Conservation (phyloP, 345 rosid genomes). For the Populus euphratica region DNA sequence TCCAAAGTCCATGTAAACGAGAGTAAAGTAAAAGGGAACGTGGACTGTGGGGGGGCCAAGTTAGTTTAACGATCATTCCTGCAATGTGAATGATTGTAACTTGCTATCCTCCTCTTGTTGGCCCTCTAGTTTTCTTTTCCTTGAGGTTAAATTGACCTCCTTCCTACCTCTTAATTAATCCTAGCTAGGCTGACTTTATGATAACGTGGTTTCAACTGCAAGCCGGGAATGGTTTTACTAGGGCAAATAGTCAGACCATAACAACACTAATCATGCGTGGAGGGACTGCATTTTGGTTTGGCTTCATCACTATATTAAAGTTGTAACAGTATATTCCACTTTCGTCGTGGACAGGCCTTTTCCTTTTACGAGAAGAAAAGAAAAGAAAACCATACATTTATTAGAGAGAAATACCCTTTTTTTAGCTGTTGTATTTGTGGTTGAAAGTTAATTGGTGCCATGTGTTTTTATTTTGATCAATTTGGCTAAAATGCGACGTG, state of each 20-base stretch:
- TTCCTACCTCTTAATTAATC: not conserved
- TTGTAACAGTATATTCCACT: not conserved
- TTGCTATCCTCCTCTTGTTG: not conserved
- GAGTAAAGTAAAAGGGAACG: conserved; percentile 21
- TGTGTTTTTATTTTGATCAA: not conserved
- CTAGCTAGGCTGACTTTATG: not conserved
- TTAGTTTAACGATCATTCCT: conserved; percentile 12
- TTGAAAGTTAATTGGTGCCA: not conserved
- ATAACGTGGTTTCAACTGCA: not conserved
- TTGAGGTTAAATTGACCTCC: conserved; percentile 10
- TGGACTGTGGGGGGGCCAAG: not conserved
- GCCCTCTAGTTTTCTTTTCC: conserved; percentile 9
- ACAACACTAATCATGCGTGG: not conserved
- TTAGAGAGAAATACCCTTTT: too few species aligned
- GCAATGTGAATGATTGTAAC: conserved; percentile 13
- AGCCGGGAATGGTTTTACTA: not conserved
- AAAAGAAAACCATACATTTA: too few species aligned
- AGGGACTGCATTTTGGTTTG: not conserved
- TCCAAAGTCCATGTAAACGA: not conserved
- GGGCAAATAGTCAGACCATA: not conserved
- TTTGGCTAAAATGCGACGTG: not conserved
- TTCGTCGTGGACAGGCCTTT: not conserved
- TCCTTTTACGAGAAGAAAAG: too few species aligned
- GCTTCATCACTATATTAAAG: not conserved
- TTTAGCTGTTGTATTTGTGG: too few species aligned